Percentiles rank a stretch among this genome's conserved stretches.
Evolutionary conservation across 1,139 yeast species (phyloP).

Genomic region (Yamadazyma aaseri): DNA sequence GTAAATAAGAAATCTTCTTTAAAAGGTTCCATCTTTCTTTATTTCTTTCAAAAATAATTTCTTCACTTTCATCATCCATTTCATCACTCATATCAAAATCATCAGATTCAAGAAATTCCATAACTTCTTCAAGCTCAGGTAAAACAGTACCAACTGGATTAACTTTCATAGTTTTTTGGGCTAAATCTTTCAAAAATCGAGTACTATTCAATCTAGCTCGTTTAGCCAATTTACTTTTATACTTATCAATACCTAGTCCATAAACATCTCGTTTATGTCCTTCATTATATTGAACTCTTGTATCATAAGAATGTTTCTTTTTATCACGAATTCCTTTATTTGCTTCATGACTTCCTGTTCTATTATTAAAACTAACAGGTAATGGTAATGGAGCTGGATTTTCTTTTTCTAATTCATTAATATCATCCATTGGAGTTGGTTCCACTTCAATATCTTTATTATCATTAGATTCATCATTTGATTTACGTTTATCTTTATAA

Average conservation of each 20-base stretch:
- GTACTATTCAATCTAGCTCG: conserved; percentile 55
- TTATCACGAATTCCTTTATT: conserved; percentile 82
- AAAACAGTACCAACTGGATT: conserved; percentile 43
- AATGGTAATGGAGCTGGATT: conserved; percentile 36
- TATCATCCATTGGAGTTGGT: conserved; percentile 25
- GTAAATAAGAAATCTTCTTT: conserved; percentile 67
- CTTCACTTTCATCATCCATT: conserved; percentile 43
- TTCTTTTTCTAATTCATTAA: conserved; percentile 26
- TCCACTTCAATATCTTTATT: conserved; percentile 21
- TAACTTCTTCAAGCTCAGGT: conserved; percentile 58
- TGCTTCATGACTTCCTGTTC: conserved; percentile 75
- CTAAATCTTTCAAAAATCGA: conserved; percentile 53
- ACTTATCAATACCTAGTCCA: conserved; percentile 72
- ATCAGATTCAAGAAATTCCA: conserved; percentile 52
- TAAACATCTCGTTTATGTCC: conserved; percentile 69
- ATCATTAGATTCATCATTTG: too few species aligned
- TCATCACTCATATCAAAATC: conserved; percentile 35
- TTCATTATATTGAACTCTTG: conserved; percentile 68
- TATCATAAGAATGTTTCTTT: conserved; percentile 77
- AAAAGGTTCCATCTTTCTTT: conserved; percentile 66
- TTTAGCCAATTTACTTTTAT: conserved; percentile 43
- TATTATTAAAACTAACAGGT: conserved; percentile 75
- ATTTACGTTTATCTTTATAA: conserved; percentile 23
- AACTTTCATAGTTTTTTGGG: conserved; percentile 44
- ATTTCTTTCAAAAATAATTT: conserved; percentile 44